Conservation (phyloP, 1,284 basidiomycete species). For the Papiliotrema fonsecae region DNA sequence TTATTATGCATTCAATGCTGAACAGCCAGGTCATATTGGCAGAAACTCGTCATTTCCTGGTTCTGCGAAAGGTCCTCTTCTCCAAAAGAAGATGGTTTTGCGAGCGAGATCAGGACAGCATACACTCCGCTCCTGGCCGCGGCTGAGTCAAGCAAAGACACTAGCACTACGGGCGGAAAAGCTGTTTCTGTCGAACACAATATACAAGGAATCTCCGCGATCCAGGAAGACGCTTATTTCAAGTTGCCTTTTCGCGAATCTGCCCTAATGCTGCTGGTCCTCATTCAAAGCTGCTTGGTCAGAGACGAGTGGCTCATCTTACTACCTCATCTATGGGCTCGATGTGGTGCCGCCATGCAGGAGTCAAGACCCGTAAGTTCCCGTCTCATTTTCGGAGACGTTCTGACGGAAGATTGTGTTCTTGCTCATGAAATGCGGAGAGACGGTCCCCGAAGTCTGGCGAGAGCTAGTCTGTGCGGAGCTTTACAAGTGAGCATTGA, state of each 20-base stretch:
- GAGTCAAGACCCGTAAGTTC: no score
- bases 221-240: background rate
- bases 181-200: no score
- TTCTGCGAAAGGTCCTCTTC: background rate
- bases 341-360: no score
- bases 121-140: no score
- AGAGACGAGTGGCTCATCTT: slow-evolving; percentile 28
- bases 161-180: no score
- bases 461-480: slow-evolving; percentile 20
- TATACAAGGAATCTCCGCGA: no score
- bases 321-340: slow-evolving; percentile 32
- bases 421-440: slow-evolving; percentile 39
- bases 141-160: no score
- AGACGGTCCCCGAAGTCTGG: slow-evolving; percentile 19
- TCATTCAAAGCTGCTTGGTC: slow-evolving; percentile 23
- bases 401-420: slow-evolving; percentile 21
- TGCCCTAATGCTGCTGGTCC: slow-evolving; percentile 18
- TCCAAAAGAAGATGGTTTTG: background rate
- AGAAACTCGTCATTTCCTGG: slow-evolving; percentile 8
- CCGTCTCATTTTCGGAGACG: no score
- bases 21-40: slow-evolving; percentile 9
- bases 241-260: background rate
- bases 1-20: background rate
- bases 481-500: slow-evolving; percentile 18
- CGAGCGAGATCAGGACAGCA: background rate